These are phyloP conservation scores for Anthracocystis panici-leucophaei DNA, from an alignment of 1,284 basidiomycete species.

Conservation along the genomic window DNA sequence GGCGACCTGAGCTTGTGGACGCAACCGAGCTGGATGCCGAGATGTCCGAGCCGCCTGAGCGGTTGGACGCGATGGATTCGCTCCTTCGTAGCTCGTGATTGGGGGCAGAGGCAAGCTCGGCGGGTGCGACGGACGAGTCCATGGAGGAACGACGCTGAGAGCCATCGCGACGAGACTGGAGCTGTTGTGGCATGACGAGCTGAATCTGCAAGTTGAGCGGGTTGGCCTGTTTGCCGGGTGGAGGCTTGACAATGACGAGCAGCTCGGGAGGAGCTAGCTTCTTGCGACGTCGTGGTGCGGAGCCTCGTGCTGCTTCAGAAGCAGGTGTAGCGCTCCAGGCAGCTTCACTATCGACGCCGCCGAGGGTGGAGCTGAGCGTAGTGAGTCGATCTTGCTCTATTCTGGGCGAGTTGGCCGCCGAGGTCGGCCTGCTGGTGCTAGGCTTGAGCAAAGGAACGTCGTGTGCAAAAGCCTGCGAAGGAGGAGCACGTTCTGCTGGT, in stretches of 20 bases:
- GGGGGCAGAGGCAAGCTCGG: conserved; percentile 13
- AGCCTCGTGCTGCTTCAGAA: conserved; percentile 25
- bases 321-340: conserved; percentile 30
- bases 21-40: conserved; percentile 38
- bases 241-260: conserved; percentile 75
- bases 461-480: not conserved
- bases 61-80: conserved; percentile 47
- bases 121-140: conserved; percentile 26
- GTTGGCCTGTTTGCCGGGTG: conserved; percentile 84
- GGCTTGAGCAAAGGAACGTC: conserved; percentile 7
- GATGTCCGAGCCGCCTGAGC: conserved; percentile 40
- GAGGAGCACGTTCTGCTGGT: conserved; percentile 1
- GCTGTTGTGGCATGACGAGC: conserved; percentile 74
- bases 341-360: conserved; percentile 47
- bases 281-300: conserved; percentile 26
- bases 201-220: conserved; percentile 94
- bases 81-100: conserved; percentile 39
- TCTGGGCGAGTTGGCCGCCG: conserved; percentile 16
- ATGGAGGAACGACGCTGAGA: conserved; percentile 32
- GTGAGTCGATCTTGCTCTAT: conserved; percentile 26
- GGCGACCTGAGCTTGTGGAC: conserved; percentile 71
- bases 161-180: conserved; percentile 23
- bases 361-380: conserved; percentile 33
- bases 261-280: conserved; percentile 60
- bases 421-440: conserved; percentile 25